phyloP scores from a whole-genome alignment of 2,329 filamentous ascomycete species.

The Ceratocystiopsis minuta region DNA sequence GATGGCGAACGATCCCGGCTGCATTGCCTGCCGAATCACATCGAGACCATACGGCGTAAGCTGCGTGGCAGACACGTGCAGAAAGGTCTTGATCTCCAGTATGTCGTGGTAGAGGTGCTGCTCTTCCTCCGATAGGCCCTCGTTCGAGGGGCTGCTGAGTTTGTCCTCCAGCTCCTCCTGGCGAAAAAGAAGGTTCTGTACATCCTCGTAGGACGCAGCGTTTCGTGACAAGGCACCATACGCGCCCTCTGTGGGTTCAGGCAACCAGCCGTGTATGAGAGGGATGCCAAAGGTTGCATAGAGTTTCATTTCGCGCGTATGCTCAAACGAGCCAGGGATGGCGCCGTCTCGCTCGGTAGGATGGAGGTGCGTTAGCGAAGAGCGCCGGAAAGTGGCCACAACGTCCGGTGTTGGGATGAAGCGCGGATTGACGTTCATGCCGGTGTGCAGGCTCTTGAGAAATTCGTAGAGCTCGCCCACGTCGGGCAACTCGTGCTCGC shows the following conservation, averaged over 20 bases:
- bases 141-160: constrained; percentile 28
- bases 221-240: constrained; percentile 54
- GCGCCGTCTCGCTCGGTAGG: constrained; percentile 28
- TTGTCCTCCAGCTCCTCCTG: constrained; percentile 81
- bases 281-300: constrained; percentile 82
- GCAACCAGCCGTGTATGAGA: constrained; percentile 84
- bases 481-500: constrained; percentile 55
- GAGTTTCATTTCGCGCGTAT: constrained; percentile 73
- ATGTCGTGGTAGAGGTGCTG: constrained; percentile 72
- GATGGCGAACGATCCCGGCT: constrained; percentile 69
- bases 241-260: constrained; percentile 45
- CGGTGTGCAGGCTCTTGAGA: constrained; percentile 73
- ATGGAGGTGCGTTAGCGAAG: constrained; percentile 33
- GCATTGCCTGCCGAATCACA: constrained; percentile 50
- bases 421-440: constrained; percentile 94
- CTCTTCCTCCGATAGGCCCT: constrained; percentile 51
- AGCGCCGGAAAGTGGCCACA: constrained; percentile 29
- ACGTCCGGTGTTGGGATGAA: constrained; percentile 46
- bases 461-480: constrained; percentile 78
- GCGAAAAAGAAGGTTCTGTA: constrained; percentile 71
- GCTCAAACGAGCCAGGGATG: constrained; percentile 61
- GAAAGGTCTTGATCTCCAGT: constrained; percentile 63
- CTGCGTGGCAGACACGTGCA: constrained; percentile 68
- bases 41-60: constrained; percentile 67
- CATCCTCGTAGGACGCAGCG: constrained; percentile 77